Evolutionary conservation across 345 rosid genomes (phyloP), one percentile per base, ranked within the genome.

Genomic region (Dipteronia sinensis): DNA sequence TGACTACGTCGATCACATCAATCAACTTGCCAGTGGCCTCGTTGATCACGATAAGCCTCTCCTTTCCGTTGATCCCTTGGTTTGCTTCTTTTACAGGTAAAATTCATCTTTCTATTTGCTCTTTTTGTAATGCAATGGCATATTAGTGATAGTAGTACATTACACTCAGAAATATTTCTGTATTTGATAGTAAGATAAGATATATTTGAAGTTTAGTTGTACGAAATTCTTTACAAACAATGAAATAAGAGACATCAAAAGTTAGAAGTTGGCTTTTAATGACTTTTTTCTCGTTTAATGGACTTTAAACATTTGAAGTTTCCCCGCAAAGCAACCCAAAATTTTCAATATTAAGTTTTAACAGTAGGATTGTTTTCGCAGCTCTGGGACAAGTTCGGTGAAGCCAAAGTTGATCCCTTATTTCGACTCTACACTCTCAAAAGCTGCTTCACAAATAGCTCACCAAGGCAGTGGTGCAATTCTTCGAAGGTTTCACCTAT

Each of bases 371-470:
- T 25, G 49, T 15, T 51, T 59, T n/a, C 58, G 44, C 51, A 81
- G 91, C 77, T 83, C 89, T 44, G 89, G 88, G 15, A 82, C 87
- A 23, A 82, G 84, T 75, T 78, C 87, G 13, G 65, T 74, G 86
- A 85, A 83, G 75, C 92, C 88, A 15, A 87, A 83, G 77, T 76
- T 87, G 83, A 87, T 83, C 40, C 88, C 89, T 3, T 82, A 82
- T 80, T 85, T 79, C 25, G 86, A 88, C 40, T 77, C 90, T 2
- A 62, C 80, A n/a, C 85, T 80, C 47, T 85, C 89, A 12, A 84
- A 42, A 79, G 82, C 77, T 34, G 87, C 90, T 42, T 83, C 78
- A 19, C 65, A 40, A 20, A 67, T 80, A 75, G 86, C 84, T 82
- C 83, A 85, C 71, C 87, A 72, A 71, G 87, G 86, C 76, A 72